Conservation (phyloP, 2,329 filamentous ascomycete genomes). For the Nannizziopsis barbatae region DNA sequence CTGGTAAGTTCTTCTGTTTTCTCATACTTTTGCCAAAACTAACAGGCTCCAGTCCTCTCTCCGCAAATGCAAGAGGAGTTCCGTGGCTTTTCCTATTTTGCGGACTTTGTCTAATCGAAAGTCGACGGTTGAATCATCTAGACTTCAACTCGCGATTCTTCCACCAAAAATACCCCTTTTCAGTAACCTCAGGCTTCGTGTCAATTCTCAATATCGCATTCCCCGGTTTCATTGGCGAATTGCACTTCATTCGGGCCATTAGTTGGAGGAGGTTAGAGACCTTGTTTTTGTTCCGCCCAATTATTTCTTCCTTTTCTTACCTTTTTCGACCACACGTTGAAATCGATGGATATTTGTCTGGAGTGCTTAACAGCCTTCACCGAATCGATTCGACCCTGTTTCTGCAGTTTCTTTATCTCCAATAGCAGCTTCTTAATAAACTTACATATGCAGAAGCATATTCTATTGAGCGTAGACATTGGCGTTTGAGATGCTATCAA, state of each 20-base stretch:
- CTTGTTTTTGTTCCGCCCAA: neutral
- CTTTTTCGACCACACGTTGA: slow-evolving; percentile 3
- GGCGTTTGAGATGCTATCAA: too few species aligned
- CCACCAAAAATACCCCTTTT: neutral
- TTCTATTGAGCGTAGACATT: too few species aligned
- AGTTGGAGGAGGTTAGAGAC: too few species aligned
- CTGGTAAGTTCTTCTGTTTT: slow-evolving; percentile 54
- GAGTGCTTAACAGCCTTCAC: too few species aligned
- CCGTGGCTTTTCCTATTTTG: slow-evolving; percentile 94
- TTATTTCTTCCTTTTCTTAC: neutral
- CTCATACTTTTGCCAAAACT: neutral
- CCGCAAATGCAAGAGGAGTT: slow-evolving; percentile 99
- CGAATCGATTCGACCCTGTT: too few species aligned
- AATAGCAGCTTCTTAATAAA: too few species aligned
- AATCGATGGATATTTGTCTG: too few species aligned
- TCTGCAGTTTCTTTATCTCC: too few species aligned
- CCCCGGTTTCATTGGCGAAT: too few species aligned
- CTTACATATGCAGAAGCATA: too few species aligned
- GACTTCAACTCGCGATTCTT: neutral
- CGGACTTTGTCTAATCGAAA: slow-evolving; percentile 60
- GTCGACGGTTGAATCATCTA: neutral
- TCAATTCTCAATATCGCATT: slow-evolving; percentile 2
- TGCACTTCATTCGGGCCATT: too few species aligned
- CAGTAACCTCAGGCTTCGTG: neutral
- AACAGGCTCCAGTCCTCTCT: slow-evolving; percentile 58